Evolutionary conservation across 257 asterid species (phyloP), one percentile per base, ranked within the genome.

Genomic region (Solanum lycopersicoides): DNA sequence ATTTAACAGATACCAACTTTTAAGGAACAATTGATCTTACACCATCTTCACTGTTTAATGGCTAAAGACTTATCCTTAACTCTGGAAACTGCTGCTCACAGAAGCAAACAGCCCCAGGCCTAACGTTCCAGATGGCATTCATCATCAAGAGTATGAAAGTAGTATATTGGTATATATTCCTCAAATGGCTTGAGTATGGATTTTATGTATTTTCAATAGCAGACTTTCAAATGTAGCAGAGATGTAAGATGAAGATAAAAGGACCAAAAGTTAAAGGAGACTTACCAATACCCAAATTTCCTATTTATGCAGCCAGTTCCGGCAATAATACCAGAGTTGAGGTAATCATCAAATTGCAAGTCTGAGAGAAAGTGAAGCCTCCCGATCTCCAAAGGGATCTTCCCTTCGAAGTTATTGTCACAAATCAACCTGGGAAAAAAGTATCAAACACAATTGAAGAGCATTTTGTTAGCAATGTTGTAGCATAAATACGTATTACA

Each of bases 281-380:
- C 90, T 90, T 89, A 97, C 99, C 99, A 91, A 89, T 90, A 92
- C 39, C 95, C 98, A 73, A 96, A 87, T 91, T 97, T 97, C 92
- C 99, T 92, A 89, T 93, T 97, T 28, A 89, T 59, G 25, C 96
- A 93, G 86, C 94, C 92, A 88, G 91, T 88, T 86, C 91, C 93
- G 75, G 88, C 89, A 87, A 93, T 88, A 76, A 65, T 20, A 50
- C 45, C 87, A 91, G 91, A 91, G 28, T 93, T 76, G 82, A 93
- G 91, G 86, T 90, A 87, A 85, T 91, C 92, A 90, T 96, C 95
- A 79, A 93, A 91, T 87, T 91, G 93, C 82, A 93, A 75, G 85
- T 96, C 96, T 72, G 90, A 89, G 60, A 95, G 94, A 87, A 88
- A 88, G 89, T 90, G 87, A 75, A 97, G 98, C 90, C 89, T 94